Percentiles rank a stretch among this genome's conserved stretches.
These are phyloP conservation scores for Diplocarpon rosae DNA, from an alignment of 2,329 filamentous ascomycete genomes.

Conservation along the genomic window DNA sequence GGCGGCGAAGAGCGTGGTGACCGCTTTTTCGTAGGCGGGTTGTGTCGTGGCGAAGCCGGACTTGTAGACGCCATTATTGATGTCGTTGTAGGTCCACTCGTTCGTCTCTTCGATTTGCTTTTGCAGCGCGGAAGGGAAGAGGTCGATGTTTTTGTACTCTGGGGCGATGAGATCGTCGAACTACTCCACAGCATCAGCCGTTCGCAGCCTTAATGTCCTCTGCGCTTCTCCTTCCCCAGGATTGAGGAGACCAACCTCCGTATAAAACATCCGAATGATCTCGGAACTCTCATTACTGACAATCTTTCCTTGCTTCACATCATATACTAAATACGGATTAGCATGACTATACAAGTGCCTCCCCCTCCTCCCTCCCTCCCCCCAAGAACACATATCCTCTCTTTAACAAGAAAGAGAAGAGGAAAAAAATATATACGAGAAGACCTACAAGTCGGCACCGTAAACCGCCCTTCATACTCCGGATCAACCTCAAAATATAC, in stretches of 20 bases:
- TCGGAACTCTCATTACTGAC: conserved; percentile 78
- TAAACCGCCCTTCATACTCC: conserved; percentile 57
- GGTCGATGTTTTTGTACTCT: conserved; percentile 47
- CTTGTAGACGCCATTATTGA: conserved; percentile 65
- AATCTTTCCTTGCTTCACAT: conserved; percentile 53
- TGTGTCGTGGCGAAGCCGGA: conserved; percentile 78
- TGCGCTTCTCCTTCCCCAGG: background rate
- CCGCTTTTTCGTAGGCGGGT: conserved; percentile 68
- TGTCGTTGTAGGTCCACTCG: conserved; percentile 66
- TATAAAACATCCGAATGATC: conserved; percentile 76
- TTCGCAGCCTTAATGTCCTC: background rate
- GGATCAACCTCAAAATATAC: conserved; percentile 57
- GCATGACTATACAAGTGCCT: too few species aligned
- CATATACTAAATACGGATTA: conserved; percentile 38
- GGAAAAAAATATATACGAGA: too few species aligned
- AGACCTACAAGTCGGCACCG: conserved; percentile 40
- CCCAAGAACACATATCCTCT: too few species aligned
- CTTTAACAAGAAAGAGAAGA: too few species aligned
- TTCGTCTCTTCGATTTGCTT: conserved; percentile 62
- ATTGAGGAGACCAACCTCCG: conserved; percentile 47
- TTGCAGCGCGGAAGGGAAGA: conserved; percentile 57
- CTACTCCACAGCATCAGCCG: conserved; percentile 31
- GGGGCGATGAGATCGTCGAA: conserved; percentile 63
- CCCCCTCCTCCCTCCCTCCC: too few species aligned
- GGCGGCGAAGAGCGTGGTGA: conserved; percentile 59